A percentile compares a stretch with the other conserved stretches of the same genome.
Evolutionary conservation across 2,329 filamentous ascomycete genomes (phyloP).

Genomic region (Epichloe gansuensis): DNA sequence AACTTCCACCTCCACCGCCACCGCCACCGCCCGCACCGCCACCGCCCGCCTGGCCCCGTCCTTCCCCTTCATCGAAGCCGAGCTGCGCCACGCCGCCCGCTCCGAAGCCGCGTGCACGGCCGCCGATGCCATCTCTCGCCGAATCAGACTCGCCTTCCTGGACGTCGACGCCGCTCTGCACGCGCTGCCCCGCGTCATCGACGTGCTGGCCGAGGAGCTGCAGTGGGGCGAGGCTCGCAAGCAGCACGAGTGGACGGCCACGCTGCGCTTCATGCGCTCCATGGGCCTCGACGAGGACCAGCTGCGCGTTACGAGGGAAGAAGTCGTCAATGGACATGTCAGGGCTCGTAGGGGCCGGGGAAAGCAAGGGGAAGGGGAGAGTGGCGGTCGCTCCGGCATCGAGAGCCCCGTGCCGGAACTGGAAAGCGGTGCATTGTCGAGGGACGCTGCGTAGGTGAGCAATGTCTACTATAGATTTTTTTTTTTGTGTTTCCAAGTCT

Average conservation of each 20-base stretch:
- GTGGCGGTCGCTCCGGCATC: background rate
- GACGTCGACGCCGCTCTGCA: slow-evolving; percentile 60
- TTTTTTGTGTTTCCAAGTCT: background rate
- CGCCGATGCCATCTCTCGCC: slow-evolving; percentile 56
- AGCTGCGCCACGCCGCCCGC: slow-evolving; percentile 58
- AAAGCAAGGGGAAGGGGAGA: background rate
- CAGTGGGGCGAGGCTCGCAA: slow-evolving; percentile 49
- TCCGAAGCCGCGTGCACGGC: slow-evolving; percentile 63
- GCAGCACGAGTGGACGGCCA: slow-evolving; percentile 42
- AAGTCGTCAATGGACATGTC: slow-evolving; percentile 8
- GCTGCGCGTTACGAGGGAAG: slow-evolving; percentile 9
- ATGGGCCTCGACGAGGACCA: slow-evolving; percentile 29
- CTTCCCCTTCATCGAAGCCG: slow-evolving; percentile 63
- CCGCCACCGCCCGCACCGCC: slow-evolving; percentile 23
- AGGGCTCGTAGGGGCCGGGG: background rate
- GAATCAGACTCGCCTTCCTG: slow-evolving; percentile 62
- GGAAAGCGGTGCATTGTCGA: background rate
- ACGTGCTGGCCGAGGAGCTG: slow-evolving; percentile 59
- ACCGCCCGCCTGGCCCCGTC: slow-evolving; percentile 48
- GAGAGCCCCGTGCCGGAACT: background rate
- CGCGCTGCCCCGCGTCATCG: slow-evolving; percentile 55
- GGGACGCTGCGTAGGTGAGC: background rate
- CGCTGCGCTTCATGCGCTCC: slow-evolving; percentile 28
- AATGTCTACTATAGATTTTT: background rate
- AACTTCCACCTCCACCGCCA: slow-evolving; percentile 11